Evolutionary conservation across 352 stramenopile genomes (phyloP).

Genomic region (Pythium dissimile): DNA sequence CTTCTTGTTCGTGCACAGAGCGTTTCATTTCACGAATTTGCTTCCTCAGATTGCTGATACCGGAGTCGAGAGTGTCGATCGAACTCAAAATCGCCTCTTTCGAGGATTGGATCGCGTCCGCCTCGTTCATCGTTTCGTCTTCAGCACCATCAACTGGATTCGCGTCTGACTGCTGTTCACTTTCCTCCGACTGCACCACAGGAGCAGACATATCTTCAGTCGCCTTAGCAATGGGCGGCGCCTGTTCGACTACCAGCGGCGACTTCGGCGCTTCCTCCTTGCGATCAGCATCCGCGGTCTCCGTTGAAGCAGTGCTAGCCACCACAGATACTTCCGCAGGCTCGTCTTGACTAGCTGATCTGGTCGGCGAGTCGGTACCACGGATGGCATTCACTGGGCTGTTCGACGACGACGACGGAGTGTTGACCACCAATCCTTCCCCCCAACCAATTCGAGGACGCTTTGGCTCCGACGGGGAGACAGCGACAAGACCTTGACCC

Average conservation of each 20-base stretch:
- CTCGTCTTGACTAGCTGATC: not conserved
- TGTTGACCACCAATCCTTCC: constrained; percentile 53
- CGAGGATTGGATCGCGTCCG: constrained; percentile 27
- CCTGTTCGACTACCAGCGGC: too few relatives aligned
- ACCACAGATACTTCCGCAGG: not conserved
- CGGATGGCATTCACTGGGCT: not conserved
- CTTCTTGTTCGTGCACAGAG: constrained; percentile 40
- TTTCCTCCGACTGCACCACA: not conserved
- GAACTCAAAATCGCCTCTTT: constrained; percentile 81
- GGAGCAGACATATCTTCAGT: not conserved
- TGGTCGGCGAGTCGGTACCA: not conserved
- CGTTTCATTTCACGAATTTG: constrained; percentile 55
- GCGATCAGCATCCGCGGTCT: not conserved
- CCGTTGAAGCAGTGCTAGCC: too few relatives aligned
- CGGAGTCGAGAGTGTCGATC: constrained; percentile 73
- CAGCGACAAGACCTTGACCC: constrained; percentile 76
- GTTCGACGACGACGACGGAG: not conserved
- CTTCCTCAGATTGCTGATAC: constrained; percentile 67
- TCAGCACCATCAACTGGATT: not conserved
- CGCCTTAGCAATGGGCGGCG: not conserved
- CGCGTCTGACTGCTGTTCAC: not conserved
- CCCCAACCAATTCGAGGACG: constrained; percentile 81
- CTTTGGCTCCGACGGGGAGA: constrained; percentile 60
- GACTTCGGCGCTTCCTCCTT: not conserved
- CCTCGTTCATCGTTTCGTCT: constrained; percentile 10